phyloP scores from a whole-genome alignment of 495 filamentous ascomycete genomes.

The Gamarada debralockiae region DNA sequence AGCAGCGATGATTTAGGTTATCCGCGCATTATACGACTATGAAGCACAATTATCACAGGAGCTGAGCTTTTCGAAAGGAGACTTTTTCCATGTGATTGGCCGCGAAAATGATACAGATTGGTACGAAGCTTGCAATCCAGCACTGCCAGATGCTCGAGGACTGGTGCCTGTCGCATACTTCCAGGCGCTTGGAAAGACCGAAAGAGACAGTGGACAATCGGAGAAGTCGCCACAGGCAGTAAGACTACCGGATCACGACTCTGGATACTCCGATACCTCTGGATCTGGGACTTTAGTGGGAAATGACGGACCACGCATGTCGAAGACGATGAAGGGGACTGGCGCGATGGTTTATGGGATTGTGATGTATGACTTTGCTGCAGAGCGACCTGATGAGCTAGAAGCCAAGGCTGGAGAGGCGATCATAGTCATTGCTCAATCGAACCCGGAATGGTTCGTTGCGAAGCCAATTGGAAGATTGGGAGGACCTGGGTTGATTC shows the following conservation, averaged over 20 bases:
- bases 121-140: conserved; percentile 98
- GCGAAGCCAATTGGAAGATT: conserved; percentile 95
- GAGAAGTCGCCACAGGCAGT: conserved; percentile 56
- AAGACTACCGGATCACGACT: conserved; percentile 63
- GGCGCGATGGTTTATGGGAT: conserved; percentile 95
- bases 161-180: conserved; percentile 93
- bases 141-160: conserved; percentile 80
- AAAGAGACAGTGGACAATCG: conserved; percentile 83
- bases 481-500: conserved; percentile 91
- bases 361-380: conserved; percentile 95
- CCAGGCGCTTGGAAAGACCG: conserved; percentile 83
- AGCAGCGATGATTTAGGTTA: conserved; percentile 59
- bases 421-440: conserved; percentile 97
- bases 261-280: conserved; percentile 69
- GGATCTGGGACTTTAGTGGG: conserved; percentile 25
- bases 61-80: conserved; percentile 86
- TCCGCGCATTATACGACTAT: conserved; percentile 95
- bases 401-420: conserved; percentile 93
- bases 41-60: conserved; percentile 71
- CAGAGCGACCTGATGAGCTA: conserved; percentile 90
- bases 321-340: conserved; percentile 35
- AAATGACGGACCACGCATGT: conserved; percentile 31
- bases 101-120: conserved; percentile 91
- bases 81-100: conserved; percentile 98
- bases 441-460: conserved; percentile 99